Percentiles rank a stretch among this genome's conserved stretches.
Conservation (phyloP, 768 basidiomycete species). For the Trametes punicea region DNA sequence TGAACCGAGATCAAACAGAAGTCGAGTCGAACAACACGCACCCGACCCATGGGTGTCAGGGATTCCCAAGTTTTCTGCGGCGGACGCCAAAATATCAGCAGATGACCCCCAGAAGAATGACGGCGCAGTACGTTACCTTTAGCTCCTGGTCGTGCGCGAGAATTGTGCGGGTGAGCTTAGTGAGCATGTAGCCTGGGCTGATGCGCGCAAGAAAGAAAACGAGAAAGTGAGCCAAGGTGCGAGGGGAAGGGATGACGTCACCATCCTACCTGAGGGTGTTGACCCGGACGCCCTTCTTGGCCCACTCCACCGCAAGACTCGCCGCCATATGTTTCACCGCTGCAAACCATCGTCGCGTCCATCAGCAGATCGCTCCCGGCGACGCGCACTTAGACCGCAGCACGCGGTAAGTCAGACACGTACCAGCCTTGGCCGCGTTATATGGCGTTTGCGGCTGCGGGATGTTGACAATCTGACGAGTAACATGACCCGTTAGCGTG, state of each 20-base stretch:
- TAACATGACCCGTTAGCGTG: constrained; percentile 19
- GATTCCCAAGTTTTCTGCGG: constrained; percentile 79
- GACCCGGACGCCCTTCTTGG: constrained; percentile 81
- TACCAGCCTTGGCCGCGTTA: constrained; percentile 92
- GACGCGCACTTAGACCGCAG: constrained; percentile 3
- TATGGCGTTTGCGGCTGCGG: constrained; percentile 95
- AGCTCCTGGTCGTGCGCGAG: constrained; percentile 71
- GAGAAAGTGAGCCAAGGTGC: constrained; percentile 8
- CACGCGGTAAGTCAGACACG: constrained; percentile 22
- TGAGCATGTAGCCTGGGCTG: constrained; percentile 94
- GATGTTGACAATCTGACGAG: constrained; percentile 73
- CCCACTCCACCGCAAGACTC: constrained; percentile 95
- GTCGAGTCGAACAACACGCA: constrained; percentile 35
- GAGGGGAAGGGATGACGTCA: constrained; percentile 2
- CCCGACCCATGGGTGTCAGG: constrained; percentile 83
- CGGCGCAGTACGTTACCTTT: constrained; percentile 46
- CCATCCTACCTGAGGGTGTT: constrained; percentile 73
- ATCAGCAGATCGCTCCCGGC: constrained; percentile 2
- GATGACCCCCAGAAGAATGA: constrained; percentile 1
- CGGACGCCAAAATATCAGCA: constrained; percentile 14
- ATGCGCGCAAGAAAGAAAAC: background rate
- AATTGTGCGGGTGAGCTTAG: constrained; percentile 82
- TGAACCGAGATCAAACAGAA: background rate
- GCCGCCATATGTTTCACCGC: constrained; percentile 94
- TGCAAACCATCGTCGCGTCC: constrained; percentile 25